A percentile compares a stretch with the other conserved stretches of the same genome.
Conservation (phyloP, 495 filamentous ascomycete genomes). For the Amorphotheca resinae region DNA sequence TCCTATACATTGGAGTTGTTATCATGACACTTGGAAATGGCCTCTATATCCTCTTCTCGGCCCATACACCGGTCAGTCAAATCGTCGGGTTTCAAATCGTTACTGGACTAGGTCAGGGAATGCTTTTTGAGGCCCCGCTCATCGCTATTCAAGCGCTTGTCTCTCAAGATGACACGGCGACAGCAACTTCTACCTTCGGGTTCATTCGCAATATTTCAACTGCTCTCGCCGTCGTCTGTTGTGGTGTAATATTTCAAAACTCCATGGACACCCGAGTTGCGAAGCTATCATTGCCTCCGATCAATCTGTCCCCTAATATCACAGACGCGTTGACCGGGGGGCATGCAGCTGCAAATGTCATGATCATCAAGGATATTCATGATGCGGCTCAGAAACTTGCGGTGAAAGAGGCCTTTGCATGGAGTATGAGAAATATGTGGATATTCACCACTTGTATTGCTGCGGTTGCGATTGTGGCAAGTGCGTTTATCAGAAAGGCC, state of each 20-base stretch:
- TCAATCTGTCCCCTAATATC: constrained; percentile 3
- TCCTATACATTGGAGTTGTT: constrained; percentile 35
- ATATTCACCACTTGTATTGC: constrained; percentile 43
- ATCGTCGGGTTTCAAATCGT: constrained; percentile 41
- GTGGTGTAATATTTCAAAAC: constrained; percentile 58
- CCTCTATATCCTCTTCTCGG: constrained; percentile 37
- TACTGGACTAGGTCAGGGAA: constrained; percentile 37
- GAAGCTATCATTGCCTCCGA: constrained; percentile 6
- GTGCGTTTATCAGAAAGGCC: constrained; percentile 37
- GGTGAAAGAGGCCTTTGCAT: constrained; percentile 29
- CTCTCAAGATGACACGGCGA: constrained; percentile 46
- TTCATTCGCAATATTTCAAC: constrained; percentile 53
- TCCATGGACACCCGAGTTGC: constrained; percentile 29
- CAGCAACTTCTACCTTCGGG: constrained; percentile 38
- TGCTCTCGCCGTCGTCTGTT: constrained; percentile 49
- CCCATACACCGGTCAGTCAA: constrained; percentile 31
- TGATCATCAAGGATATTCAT: constrained; percentile 9
- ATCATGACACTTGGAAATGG: constrained; percentile 44
- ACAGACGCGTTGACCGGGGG: constrained; percentile 1
- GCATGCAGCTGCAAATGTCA: constrained; percentile 1
- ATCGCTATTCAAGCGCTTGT: constrained; percentile 54
- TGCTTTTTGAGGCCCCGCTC: constrained; percentile 51
- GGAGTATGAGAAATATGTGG: constrained; percentile 37
- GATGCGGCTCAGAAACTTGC: constrained; percentile 25
- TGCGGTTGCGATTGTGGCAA: constrained; percentile 35